Evolutionary conservation across 176 grass and related monocot species (phyloP), one percentile per base, ranked within the genome.

Genomic region (Elymus sibiricus): DNA sequence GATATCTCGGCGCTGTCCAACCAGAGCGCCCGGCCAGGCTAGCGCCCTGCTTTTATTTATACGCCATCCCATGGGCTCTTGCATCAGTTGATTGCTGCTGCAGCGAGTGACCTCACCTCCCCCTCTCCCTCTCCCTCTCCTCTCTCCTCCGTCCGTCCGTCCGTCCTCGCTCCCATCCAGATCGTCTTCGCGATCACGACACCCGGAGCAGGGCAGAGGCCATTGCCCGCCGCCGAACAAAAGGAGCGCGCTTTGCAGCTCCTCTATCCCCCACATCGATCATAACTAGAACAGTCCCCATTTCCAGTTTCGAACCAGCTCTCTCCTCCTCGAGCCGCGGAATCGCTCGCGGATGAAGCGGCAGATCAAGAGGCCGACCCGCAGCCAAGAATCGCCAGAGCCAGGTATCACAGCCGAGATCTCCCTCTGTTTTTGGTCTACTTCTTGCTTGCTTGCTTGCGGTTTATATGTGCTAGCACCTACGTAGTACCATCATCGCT

Each of bases 41-140:
- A 62, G 47, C 68, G 4, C 28, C 76, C 28, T 4, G 76, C 89
- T 84, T 91, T 91, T 76, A 91, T 91, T 91, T 84, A 91, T 87
- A 70, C 81, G 76, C 73, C 60, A 51, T 43, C 89, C 85, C 59
- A 62, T 84, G 85, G 61, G 38, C 40, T 44, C 61, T 65, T 91
- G 76, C 89, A 24, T 79, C 85, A 90, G 22, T 38, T 65, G 75
- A 84, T 90, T 84, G 80, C 75, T 58, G 56, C 84, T 65, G 11
- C 71, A 74, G 71, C 34, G 13, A 77, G 42, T 76, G 42, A 16
- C 2, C 42, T 76, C 44, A 6, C 28, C 5, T 8, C 22, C 21
- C 9, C 9, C 29, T 29, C 80, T n/a, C 9, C 28, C 5, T 8
- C 22, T 12, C 9, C 9, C 29, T 29, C 80, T n/a, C 9, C 17